phyloP scores from a whole-genome alignment of 2,329 filamentous ascomycete genomes.

The Clarireedia monteithiana region DNA sequence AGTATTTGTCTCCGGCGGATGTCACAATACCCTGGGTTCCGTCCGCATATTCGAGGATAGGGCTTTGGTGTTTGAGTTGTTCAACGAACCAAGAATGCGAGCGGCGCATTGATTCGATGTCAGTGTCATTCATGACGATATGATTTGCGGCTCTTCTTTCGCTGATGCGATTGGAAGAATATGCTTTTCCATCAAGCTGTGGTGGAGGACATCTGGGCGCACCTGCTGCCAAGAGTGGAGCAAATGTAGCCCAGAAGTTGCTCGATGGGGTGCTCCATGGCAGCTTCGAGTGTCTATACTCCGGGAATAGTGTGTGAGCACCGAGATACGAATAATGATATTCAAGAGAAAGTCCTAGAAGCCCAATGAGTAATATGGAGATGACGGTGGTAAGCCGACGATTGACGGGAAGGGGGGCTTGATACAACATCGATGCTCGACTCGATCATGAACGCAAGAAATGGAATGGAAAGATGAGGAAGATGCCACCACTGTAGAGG shows the following conservation, averaged over 20 bases:
- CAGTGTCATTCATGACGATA: constrained; percentile 7
- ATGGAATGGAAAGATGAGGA: background rate
- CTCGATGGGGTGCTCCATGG: background rate
- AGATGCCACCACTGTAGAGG: background rate
- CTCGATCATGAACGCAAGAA: background rate
- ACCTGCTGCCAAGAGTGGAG: constrained; percentile 13
- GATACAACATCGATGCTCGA: background rate
- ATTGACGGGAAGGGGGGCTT: background rate
- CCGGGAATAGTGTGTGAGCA: background rate
- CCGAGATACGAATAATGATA: background rate
- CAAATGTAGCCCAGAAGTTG: constrained; percentile 16
- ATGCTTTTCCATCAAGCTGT: constrained; percentile 8
- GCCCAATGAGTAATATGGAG: background rate
- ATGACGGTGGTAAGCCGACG: background rate
- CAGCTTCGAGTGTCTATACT: background rate
- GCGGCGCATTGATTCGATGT: constrained; percentile 12
- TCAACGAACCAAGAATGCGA: constrained; percentile 8
- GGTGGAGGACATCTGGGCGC: constrained; percentile 13
- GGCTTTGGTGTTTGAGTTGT: background rate
- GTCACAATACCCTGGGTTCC: constrained; percentile 35
- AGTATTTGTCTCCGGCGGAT: constrained; percentile 30
- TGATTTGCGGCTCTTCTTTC: background rate
- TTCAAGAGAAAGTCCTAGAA: background rate
- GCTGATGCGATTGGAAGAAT: background rate
- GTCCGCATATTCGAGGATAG: background rate